phyloP scores from a whole-genome alignment of 495 filamentous ascomycete species.

The Hyaloscypha variabilis region DNA sequence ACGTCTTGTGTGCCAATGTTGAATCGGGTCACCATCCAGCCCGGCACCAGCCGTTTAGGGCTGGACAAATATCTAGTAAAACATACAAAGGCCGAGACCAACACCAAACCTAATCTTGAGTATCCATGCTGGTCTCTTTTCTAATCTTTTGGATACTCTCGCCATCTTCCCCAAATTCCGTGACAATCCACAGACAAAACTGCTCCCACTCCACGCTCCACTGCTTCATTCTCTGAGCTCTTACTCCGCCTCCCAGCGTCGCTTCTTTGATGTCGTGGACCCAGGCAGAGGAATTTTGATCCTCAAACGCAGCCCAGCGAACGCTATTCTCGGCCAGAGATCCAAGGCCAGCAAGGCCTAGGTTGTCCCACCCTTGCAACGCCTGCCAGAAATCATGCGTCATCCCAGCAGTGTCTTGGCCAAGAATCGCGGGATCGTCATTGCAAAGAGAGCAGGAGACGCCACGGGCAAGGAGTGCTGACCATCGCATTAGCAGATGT shows the following conservation, averaged over 20 bases:
- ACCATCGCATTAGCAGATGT: too few species aligned
- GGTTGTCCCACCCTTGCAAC: constrained; percentile 63
- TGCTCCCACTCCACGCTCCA: constrained; percentile 83
- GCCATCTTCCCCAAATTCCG: constrained; percentile 70
- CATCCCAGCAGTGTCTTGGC: constrained; percentile 74
- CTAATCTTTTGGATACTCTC: constrained; percentile 26
- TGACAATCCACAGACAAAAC: constrained; percentile 89
- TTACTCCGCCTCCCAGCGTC: constrained; percentile 69
- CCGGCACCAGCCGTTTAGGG: constrained; percentile 12
- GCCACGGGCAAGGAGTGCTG: constrained; percentile 79
- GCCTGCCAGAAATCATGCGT: constrained; percentile 94
- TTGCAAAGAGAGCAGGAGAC: constrained; percentile 78
- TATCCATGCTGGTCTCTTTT: constrained; percentile 11
- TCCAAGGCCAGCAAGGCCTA: constrained; percentile 80
- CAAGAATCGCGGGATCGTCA: constrained; percentile 83
- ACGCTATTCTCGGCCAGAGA: constrained; percentile 91
- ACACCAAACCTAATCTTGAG: constrained; percentile 12
- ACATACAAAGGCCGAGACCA: background rate
- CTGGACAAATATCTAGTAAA: background rate
- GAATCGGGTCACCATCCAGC: background rate
- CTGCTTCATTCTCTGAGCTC: constrained; percentile 71
- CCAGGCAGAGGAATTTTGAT: constrained; percentile 71
- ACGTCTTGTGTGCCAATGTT: constrained; percentile 10
- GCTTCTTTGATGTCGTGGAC: constrained; percentile 69
- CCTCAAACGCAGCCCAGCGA: constrained; percentile 85